A percentile compares a stretch with the other conserved stretches of the same genome.
Conservation (phyloP, 2,329 filamentous ascomycete species). For the Stachybotrys chartarum region DNA sequence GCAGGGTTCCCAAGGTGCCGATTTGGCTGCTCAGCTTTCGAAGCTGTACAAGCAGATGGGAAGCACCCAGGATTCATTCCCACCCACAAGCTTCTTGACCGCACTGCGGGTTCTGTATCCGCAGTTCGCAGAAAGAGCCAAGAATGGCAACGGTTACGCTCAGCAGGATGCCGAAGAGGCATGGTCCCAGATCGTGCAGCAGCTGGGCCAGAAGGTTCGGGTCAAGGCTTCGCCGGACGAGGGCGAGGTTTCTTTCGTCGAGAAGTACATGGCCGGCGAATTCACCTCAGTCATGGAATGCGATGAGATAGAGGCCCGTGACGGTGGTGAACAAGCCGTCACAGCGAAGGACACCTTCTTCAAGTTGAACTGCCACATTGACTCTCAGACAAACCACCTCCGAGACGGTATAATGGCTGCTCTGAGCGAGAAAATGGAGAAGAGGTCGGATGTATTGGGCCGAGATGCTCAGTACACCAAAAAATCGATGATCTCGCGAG, state of each 20-base stretch:
- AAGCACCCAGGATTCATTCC: conserved; percentile 79
- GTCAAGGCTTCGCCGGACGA: conserved; percentile 45
- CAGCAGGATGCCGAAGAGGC: conserved; percentile 98
- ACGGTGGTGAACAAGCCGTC: conserved; percentile 64
- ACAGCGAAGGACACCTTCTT: conserved; percentile 69
- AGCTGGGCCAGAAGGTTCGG: conserved; percentile 71
- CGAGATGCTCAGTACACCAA: conserved; percentile 84
- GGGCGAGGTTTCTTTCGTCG: conserved; percentile 65
- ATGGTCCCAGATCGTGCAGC: conserved; percentile 89
- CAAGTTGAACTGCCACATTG: conserved; percentile 96
- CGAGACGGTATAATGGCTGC: conserved; percentile 79
- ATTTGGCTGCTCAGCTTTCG: conserved; percentile 70
- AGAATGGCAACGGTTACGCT: conserved; percentile 77
- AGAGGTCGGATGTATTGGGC: conserved; percentile 69
- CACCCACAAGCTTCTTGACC: conserved; percentile 75
- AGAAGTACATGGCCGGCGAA: conserved; percentile 81
- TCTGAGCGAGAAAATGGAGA: conserved; percentile 84
- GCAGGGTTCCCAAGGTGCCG: conserved; percentile 36
- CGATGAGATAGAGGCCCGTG: conserved; percentile 71
- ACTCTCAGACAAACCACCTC: conserved; percentile 77
- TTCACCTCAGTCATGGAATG: conserved; percentile 76
- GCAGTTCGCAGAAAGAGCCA: conserved; percentile 86
- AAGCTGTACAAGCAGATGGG: conserved; percentile 86
- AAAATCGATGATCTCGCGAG: conserved; percentile 77
- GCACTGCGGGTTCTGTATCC: conserved; percentile 75